Percentiles rank a stretch among this genome's conserved stretches.
Evolutionary conservation across 768 basidiomycete genomes (phyloP).

Genomic region (Sporobolomyces phaffii): DNA sequence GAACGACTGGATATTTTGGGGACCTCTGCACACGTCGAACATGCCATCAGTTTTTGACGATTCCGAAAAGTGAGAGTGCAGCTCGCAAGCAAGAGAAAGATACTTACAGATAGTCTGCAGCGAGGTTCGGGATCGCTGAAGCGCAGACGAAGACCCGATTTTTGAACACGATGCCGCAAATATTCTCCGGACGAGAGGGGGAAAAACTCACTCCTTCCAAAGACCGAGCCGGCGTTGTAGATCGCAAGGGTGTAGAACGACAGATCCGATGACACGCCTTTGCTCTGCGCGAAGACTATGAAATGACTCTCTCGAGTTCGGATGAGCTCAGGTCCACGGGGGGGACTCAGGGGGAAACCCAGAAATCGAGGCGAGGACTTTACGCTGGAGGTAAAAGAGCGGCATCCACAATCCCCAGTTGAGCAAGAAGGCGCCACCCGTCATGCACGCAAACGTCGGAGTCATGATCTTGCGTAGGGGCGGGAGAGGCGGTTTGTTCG

Average conservation of each 20-base stretch:
- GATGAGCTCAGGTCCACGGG: too few relatives aligned
- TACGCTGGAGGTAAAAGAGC: conserved; percentile 40
- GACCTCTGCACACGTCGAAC: background rate
- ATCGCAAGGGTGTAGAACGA: conserved; percentile 51
- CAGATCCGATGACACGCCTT: conserved; percentile 20
- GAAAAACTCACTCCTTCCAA: conserved; percentile 48
- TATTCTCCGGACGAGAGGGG: background rate
- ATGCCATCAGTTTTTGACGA: too few relatives aligned
- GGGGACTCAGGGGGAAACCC: too few relatives aligned
- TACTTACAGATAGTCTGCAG: conserved; percentile 21
- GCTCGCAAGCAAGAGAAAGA: background rate
- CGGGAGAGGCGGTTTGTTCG: conserved; percentile 12
- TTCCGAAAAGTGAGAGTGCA: background rate
- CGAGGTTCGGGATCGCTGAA: conserved; percentile 49
- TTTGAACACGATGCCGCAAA: too few relatives aligned
- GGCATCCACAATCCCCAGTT: conserved; percentile 49
- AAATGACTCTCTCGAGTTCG: too few relatives aligned
- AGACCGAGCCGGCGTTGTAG: conserved; percentile 60
- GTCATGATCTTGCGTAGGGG: conserved; percentile 18
- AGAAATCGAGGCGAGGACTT: too few relatives aligned
- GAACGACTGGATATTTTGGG: conserved; percentile 13
- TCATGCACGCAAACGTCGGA: background rate
- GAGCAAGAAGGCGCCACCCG: conserved; percentile 1
- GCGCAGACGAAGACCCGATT: too few relatives aligned
- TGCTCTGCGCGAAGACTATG: conserved; percentile 20